Base-by-base conservation (phyloP, 352 stramenopile species). In the Phytophthora meadii region DNA sequence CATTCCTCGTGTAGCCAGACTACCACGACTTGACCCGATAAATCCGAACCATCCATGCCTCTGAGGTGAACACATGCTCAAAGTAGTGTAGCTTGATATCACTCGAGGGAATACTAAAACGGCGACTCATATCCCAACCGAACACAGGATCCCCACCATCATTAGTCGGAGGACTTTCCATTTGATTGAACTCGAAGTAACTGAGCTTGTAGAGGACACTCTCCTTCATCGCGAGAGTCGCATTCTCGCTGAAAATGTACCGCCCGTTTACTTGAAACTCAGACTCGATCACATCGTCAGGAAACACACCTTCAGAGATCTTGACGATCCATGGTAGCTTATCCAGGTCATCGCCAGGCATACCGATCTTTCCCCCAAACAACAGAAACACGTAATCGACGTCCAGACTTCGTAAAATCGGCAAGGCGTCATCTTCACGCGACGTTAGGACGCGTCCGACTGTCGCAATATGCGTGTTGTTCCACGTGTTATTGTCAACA, bases 401-500 rank as follows among this genome's bases (percentile, higher is more conserved):
- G 10, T 79, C 82, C 17, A 96, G 76, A 25, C 84, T 94, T 24
- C 77, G 55, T 27, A 96, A 65, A 48, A 96, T 94, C 39, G 86
- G 82, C 22, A 79, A 60, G 2, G 88, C 88, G 10, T 85, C 78
- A 0, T 89, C 83, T 66, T 96, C 88, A 25, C 73, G 74, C 7
- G 81, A 91, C 3, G 68, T 72, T 36, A 96, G 72, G 34, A 90
- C 89, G 9, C 94, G 86, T 1, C 94, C 95, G 11, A 98, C 89
- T 0, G 94, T 98, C 34, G 95, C 95, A 68, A 98, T 98, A 72
- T 98, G 95, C 34, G 93, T 98, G 70, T 98, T 98, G 74, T 98
- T 98, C 95, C 95, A 98, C 50, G 95, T 98, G 64, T 98, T 98
- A 77, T 98, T 98, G 77, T 98, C 95, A 2, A 98, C 95, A 41